Evolutionary conservation across 352 stramenopile genomes (phyloP), one percentile per base, ranked within the genome.

Genomic region (Pythium angustatum): DNA sequence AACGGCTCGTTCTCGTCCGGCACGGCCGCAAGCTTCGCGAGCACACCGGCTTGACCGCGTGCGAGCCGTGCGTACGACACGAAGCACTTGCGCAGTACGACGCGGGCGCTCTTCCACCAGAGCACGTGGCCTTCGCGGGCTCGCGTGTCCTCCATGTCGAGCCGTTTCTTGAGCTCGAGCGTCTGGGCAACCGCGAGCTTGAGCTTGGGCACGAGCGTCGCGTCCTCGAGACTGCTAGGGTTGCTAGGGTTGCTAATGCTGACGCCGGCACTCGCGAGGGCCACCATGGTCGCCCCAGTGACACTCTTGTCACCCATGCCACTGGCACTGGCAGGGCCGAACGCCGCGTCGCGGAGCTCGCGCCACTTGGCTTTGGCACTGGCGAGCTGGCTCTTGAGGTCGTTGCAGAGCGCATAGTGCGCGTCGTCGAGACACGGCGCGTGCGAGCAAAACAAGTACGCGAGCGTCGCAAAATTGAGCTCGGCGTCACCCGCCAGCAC

Each of bases 81-180:
- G 40, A 93, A 93, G 52, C 80, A 91, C 60, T 93, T 93, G 24
- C 82, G 72, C 64, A 91, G 75, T n/a, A 91, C 75, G 50, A 93
- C 85, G 22, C 84, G 82, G 12, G 73, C 36, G 63, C 78, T 84
- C 50, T 90, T 90, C 69, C 77, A 78, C 84, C 84, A 93, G 12
- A 90, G 54, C 36, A 75, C 27, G 56, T 93, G 82, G 3, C 81
- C 81, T 28, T 93, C 84, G 21, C 79, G 79, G 10, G 82, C 74
- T 30, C 85, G 82, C 19, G 66, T 38, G 51, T 90, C 78, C 33
- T 91, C 84, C 8, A 47, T 21, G 33, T 93, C 82, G 43, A 93
- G 64, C 15, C 75, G 71, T 28, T 77, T 71, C 69, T 93, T 93
- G n/a, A 93, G 66, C 27, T 93, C 84, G 2, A 93, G 59, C 59